These are phyloP conservation scores for Primulina tabacum DNA, from an alignment of 257 asterid species.

Conservation along the genomic window DNA sequence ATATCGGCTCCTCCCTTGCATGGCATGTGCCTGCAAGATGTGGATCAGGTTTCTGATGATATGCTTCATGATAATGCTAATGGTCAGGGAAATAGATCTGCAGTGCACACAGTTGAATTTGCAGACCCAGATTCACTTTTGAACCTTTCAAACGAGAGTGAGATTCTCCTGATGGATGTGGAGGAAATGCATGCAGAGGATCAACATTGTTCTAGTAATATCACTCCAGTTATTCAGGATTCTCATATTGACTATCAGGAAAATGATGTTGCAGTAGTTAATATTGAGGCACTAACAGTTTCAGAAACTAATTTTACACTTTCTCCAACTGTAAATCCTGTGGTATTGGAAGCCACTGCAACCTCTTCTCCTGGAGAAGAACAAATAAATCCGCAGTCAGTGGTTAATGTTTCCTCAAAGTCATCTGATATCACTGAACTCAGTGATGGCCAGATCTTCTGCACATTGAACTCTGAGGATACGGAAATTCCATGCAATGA, in stretches of 20 bases:
- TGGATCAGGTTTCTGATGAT: slow-evolving; percentile 33
- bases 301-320: slow-evolving; percentile 31
- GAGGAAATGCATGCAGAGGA: slow-evolving; percentile 45
- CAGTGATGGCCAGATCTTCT: slow-evolving; percentile 44
- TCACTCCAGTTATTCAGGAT: slow-evolving; percentile 34
- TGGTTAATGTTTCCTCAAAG: slow-evolving; percentile 38
- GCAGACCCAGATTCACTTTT: slow-evolving; percentile 80
- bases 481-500: slow-evolving; percentile 97
- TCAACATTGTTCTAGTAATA: slow-evolving; percentile 32
- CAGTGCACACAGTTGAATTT: slow-evolving; percentile 44
- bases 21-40: slow-evolving; percentile 34
- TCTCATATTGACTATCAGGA: slow-evolving; percentile 37
- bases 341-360: slow-evolving; percentile 31
- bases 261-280: slow-evolving; percentile 34
- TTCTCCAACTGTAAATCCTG: slow-evolving; percentile 33
- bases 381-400: slow-evolving; percentile 35
- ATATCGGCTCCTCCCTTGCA: slow-evolving; percentile 41
- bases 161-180: slow-evolving; percentile 46
- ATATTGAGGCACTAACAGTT: slow-evolving; percentile 29
- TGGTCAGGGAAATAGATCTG: slow-evolving; percentile 36
- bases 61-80: slow-evolving; percentile 35
- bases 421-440: slow-evolving; percentile 43
- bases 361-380: slow-evolving; percentile 31
- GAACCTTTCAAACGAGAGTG: slow-evolving; percentile 85
- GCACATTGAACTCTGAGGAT: slow-evolving; percentile 82